These are phyloP conservation scores for Rutidosis leptorrhynchoides DNA, from an alignment of 129 eudicot species.

Conservation along the genomic window DNA sequence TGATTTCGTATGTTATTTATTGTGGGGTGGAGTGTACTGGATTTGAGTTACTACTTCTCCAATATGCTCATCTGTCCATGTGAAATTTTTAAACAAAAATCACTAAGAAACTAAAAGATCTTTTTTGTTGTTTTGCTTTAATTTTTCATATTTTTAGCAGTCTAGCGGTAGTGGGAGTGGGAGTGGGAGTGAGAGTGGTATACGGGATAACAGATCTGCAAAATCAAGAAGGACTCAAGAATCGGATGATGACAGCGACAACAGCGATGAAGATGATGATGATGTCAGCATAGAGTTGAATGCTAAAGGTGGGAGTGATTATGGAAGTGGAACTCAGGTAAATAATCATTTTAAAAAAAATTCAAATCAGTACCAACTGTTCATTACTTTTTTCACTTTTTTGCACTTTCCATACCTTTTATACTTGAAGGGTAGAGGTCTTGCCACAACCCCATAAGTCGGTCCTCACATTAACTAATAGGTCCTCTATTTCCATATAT, in stretches of 20 bases:
- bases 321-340: conserved; percentile 83
- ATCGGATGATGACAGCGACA: conserved; percentile 44
- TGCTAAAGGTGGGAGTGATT: conserved; percentile 63
- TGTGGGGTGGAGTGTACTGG: conserved; percentile 40
- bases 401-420: not conserved
- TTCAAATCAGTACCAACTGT: not conserved
- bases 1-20: conserved; percentile 35
- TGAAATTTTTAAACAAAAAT: conserved; percentile 29
- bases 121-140: conserved; percentile 27
- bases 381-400: conserved; percentile 16
- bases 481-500: conserved; percentile 1
- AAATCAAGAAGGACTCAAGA: conserved; percentile 45
- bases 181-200: conserved; percentile 64
- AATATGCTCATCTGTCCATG: conserved; percentile 38
- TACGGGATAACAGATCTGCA: conserved; percentile 38
- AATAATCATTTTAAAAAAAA: not conserved
- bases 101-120: conserved; percentile 24
- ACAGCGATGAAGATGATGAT: conserved; percentile 50
- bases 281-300: conserved; percentile 41
- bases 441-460: conserved; percentile 10
- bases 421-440: not conserved
- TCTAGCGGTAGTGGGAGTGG: conserved; percentile 61
- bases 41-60: conserved; percentile 33
- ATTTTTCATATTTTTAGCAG: conserved; percentile 42
- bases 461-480: not conserved